Base-by-base conservation (phyloP, 2,329 filamentous ascomycete genomes). In the Rhinocladiella similis region DNA sequence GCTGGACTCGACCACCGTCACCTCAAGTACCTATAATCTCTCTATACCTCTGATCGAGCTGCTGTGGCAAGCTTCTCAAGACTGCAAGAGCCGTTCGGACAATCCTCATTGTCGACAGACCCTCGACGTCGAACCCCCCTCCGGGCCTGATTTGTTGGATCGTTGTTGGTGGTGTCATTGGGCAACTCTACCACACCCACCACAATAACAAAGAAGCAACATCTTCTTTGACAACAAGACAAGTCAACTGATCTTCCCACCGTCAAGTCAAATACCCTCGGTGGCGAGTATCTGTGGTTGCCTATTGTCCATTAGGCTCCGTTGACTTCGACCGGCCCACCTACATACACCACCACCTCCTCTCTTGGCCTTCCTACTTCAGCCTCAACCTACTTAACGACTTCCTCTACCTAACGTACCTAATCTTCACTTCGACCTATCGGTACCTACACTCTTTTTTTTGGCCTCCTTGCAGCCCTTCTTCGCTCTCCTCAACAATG, bases 1-100 rank as follows among this genome's bases (percentile, higher is more conserved):
- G 54, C 35, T 50, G 33, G 27, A 56, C 55, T 56, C 54, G 47
- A 49, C 22, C 46, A 22, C 50, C 39, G 25, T 36, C 47, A 50
- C 43, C 48, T 45, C 25, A 47, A 53, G 53, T 60, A 54, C 54
- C 53, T 60, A 60, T 60, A 60, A 54, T 53, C 43, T 51, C 49
- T 29, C 33, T 60, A 54, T 57, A 55, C 54, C 43, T 47, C 13
- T 54, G 38, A 41, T 33, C 39, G 57, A 60, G 50, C 51, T 54
- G 33, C 47, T 38, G 52, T 55, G 48, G 51, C 33, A 38, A 38
- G 53, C 35, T 42, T 14, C 20, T 47, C 16, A 50, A 53, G 49
- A 25, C 25, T 38, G n/a, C 43, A 25, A 16, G 43, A 22, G 20
- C 29, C 25, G 14, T 45, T 35, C 49, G 39, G 42, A 49, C 38